These are phyloP conservation scores for Metarhizium anisopliae DNA, from an alignment of 2,329 filamentous ascomycete species.

Conservation along the genomic window DNA sequence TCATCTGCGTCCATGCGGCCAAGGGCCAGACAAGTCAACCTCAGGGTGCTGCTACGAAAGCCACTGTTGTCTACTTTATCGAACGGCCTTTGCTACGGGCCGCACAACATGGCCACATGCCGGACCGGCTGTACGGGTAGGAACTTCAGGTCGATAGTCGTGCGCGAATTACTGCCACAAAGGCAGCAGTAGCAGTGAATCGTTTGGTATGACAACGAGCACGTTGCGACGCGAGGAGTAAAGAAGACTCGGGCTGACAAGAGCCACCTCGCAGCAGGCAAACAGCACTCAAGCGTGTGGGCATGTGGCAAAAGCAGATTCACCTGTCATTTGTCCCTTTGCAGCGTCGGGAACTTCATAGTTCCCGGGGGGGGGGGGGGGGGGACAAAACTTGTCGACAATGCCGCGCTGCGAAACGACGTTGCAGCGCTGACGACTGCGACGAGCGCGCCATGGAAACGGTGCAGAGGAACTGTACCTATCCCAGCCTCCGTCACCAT, in stretches of 20 bases:
- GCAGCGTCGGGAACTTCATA: background rate
- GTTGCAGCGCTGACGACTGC: background rate
- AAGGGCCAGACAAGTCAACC: background rate
- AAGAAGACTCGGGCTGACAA: background rate
- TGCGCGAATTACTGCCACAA: slow-evolving; percentile 1
- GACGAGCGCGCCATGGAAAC: too few relatives aligned
- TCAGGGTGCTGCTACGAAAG: slow-evolving; percentile 1
- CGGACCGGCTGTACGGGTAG: background rate
- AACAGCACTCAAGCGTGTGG: background rate
- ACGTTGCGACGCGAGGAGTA: background rate
- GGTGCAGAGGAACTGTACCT: too few relatives aligned
- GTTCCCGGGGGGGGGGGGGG: background rate
- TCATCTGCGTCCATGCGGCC: background rate
- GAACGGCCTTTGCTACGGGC: slow-evolving; percentile 2
- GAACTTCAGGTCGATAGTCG: background rate
- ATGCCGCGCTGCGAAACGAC: background rate
- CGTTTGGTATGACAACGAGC: background rate
- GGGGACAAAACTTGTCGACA: background rate
- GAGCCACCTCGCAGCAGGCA: background rate
- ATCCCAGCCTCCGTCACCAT: too few relatives aligned
- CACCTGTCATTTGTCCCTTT: background rate
- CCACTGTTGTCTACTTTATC: background rate
- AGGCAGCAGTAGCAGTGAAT: background rate
- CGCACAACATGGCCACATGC: background rate
- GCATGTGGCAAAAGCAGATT: background rate